phyloP scores from a whole-genome alignment of 169 alveolate species.

The Plasmodium blacklocki region DNA sequence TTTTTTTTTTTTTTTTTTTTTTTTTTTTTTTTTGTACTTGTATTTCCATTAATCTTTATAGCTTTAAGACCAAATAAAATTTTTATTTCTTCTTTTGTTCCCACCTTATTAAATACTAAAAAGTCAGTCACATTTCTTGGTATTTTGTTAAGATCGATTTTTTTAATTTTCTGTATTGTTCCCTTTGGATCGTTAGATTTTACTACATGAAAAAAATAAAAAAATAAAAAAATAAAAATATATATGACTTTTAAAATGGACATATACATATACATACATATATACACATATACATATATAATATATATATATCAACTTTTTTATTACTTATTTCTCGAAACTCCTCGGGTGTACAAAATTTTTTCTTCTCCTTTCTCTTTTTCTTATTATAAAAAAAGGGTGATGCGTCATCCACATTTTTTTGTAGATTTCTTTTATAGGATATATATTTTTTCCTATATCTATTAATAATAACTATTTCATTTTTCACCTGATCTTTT shows the following conservation, averaged over 20 bases:
- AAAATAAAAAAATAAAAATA: background rate
- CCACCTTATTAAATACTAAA: slow-evolving; percentile 61
- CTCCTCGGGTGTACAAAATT: slow-evolving; percentile 61
- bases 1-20: no score
- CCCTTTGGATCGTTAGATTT: slow-evolving; percentile 42
- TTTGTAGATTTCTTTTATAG: slow-evolving; percentile 52
- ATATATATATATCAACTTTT: background rate
- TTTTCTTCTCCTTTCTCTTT: slow-evolving; percentile 33
- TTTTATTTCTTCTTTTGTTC: slow-evolving; percentile 64
- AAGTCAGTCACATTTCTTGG: slow-evolving; percentile 64
- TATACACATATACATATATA: background rate
- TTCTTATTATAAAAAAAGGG: slow-evolving; percentile 68
- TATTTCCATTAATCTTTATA: slow-evolving; percentile 71
- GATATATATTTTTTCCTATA: slow-evolving; percentile 62
- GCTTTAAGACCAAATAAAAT: slow-evolving; percentile 75
- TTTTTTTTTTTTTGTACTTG: slow-evolving; percentile 9
- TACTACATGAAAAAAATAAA: slow-evolving; percentile 12
- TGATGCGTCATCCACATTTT: slow-evolving; percentile 58
- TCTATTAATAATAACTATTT: slow-evolving; percentile 59
- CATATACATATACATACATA: background rate
- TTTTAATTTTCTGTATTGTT: slow-evolving; percentile 55
- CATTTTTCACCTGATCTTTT: slow-evolving; percentile 72
- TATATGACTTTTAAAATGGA: background rate
- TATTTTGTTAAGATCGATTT: slow-evolving; percentile 24
- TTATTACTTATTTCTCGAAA: slow-evolving; percentile 41